phyloP scores from a whole-genome alignment of 768 basidiomycete genomes.

The Pleurotus ostreatus region DNA sequence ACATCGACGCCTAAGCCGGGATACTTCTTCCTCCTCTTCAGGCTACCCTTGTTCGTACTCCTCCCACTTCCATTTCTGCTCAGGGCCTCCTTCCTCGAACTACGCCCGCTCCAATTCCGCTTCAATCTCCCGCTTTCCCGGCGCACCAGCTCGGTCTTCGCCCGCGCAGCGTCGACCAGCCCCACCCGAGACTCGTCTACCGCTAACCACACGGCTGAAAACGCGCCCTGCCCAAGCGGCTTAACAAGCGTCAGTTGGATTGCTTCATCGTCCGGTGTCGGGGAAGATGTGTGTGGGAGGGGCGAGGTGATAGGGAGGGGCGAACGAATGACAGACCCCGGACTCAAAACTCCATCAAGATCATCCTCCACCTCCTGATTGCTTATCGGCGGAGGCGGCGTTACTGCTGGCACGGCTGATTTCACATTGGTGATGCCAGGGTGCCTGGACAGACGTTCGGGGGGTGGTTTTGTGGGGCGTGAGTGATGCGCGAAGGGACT shows the following conservation, averaged over 20 bases:
- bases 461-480: neutral
- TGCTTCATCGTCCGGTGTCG: conserved; percentile 10
- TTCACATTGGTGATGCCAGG: neutral
- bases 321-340: conserved; percentile 20
- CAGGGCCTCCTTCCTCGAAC: neutral
- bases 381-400: neutral
- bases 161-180: conserved; percentile 27
- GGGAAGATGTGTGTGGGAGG: conserved; percentile 11
- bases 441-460: neutral
- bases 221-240: conserved; percentile 66
- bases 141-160: conserved; percentile 37
- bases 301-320: conserved; percentile 15
- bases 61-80: neutral
- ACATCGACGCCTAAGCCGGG: neutral
- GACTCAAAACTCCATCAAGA: conserved; percentile 20
- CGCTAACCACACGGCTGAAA: conserved; percentile 75
- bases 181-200: conserved; percentile 45
- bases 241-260: conserved; percentile 45
- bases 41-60: conserved; percentile 1
- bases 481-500: neutral
- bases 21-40: neutral
- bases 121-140: conserved; percentile 13
- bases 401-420: neutral
- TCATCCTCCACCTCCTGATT: neutral
- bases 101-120: neutral